Evolutionary conservation across 108 stramenopile genomes (phyloP), one percentile per base, ranked within the genome.

Genomic region (Nitzschia sp.): DNA sequence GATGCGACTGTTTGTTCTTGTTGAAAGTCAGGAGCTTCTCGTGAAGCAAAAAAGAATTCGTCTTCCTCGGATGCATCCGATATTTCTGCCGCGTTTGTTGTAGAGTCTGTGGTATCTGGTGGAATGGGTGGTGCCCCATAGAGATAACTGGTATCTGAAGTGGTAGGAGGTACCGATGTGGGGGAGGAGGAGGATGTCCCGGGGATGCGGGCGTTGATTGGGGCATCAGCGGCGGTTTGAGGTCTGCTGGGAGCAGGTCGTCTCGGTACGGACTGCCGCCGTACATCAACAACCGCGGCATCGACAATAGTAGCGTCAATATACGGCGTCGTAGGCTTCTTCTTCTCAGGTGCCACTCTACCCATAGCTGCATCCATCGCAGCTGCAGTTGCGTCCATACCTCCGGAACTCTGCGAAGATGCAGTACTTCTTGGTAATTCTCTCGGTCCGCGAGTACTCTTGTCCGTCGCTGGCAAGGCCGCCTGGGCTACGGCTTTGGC

Each of bases 401-500:
- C 48, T 50, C 55, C 58, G 62, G 66, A 57, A 8, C 22, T 16
- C 3, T 11, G 13, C 3, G 29, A 25, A 13, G 50, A 28, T 41
- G 44, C 11, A 45, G 41, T 45, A 11, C 17, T 45, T 5, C 48
- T 17, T 8, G 52, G 52, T n/a, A n/a, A n/a, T 53, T 8, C 16
- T 17, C 6, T n/a, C 16, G 9, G 9, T 29, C 2, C 45, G n/a
- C 17, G 25, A 11, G 16, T 27, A 9, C 23, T 56, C 5, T 27
- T 8, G 2, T n/a, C 53, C 15, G 52, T 25, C 6, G 16, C 38
- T 8, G n/a, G n/a, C 30, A 44, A 30, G 19, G 0, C 6, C 3
- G 46, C 73, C 35, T 77, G 66, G 29, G 66, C 28, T 17, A 63
- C 53, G 45, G 70, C 45, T 61, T 19, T n/a, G 54, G 63, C 60